Conservation (phyloP, 2,329 filamentous ascomycete genomes). For the Exophiala lecanii-corni region DNA sequence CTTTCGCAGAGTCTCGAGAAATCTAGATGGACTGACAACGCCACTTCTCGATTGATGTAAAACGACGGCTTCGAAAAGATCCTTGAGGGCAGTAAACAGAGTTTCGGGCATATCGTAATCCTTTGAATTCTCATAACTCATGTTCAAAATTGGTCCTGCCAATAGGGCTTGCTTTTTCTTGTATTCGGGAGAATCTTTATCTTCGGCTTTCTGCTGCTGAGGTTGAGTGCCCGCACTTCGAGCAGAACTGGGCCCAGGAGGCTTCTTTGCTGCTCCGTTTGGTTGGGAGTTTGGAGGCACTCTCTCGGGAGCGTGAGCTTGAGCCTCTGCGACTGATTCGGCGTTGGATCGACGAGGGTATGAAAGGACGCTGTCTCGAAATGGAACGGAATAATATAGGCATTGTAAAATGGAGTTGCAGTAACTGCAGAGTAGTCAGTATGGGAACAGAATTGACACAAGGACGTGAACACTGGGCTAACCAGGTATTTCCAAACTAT, state of each 20-base stretch:
- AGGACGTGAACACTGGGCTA: conserved; percentile 33
- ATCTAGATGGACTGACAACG: conserved; percentile 85
- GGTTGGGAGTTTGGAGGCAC: conserved; percentile 44
- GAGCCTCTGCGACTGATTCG: conserved; percentile 62
- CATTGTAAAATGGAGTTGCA: conserved; percentile 98
- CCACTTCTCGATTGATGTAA: conserved; percentile 77
- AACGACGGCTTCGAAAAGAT: conserved; percentile 89
- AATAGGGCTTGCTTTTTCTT: conserved; percentile 95
- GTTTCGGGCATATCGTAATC: conserved; percentile 92
- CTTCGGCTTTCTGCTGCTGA: conserved; percentile 68
- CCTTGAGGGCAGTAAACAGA: conserved; percentile 88
- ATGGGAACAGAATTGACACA: conserved; percentile 15
- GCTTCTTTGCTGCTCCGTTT: conserved; percentile 45
- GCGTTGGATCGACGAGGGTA: conserved; percentile 72
- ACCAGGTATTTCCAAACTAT: conserved; percentile 98
- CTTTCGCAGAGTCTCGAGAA: conserved; percentile 86
- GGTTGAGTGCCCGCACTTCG: conserved; percentile 30
- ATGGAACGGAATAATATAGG: conserved; percentile 89
- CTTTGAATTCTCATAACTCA: conserved; percentile 72
- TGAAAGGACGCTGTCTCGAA: conserved; percentile 88
- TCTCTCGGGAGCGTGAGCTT: conserved; percentile 57
- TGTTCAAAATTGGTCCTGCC: conserved; percentile 78
- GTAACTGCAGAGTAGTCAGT: conserved; percentile 63
- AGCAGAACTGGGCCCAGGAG: conserved; percentile 29
- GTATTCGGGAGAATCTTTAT: conserved; percentile 93